Base-by-base conservation (phyloP, 192 early-diverging fungal species). In the Backusella circina region DNA sequence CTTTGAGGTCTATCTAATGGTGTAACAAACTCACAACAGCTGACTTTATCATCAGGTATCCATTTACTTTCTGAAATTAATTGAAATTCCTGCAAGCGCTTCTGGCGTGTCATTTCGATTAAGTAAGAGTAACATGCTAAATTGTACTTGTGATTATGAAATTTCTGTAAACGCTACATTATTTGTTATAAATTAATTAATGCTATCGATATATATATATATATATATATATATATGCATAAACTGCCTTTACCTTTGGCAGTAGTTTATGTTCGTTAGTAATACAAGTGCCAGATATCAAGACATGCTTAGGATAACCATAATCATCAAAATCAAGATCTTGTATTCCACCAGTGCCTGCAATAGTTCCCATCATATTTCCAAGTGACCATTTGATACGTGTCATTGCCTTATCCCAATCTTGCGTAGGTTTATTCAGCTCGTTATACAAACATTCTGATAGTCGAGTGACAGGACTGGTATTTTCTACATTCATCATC, bases 241-340 rank as follows among this genome's bases (percentile, higher is more conserved):
- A 10, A 23, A 21, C 16, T 47, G 7, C 5, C 44, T 33, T 66
- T 70, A 70, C 69, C 30, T 47, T 70, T 70, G 69, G 69, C 16
- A 70, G 39, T 8, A 70, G 12, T 47, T 41, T 41, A 35, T 37
- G 69, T 41, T 70, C 69, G 18, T 38, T 44, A 30, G 69, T 70
- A 8, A 70, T 41, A 70, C 69, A 70, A 31, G 39, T 41, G 15
- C 69, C 69, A 41, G 69, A 70, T 30, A 70, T 28, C 15, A 70
- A 23, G 5, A 70, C 37, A n/a, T 70, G 21, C 10, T 70, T 37
- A 4, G 69, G 38, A 70, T 70, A 44, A 18, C 69, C 69, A 70
- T 38, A 30, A 26, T 28, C 23, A 70, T 70, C 69, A 70, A 44
- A 70, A 8, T 35, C 69, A 28, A 44, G 26, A 39, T 70, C 38